Evolutionary conservation across 2,329 filamentous ascomycete species (phyloP).

Genomic region (Macrophomina tecta): DNA sequence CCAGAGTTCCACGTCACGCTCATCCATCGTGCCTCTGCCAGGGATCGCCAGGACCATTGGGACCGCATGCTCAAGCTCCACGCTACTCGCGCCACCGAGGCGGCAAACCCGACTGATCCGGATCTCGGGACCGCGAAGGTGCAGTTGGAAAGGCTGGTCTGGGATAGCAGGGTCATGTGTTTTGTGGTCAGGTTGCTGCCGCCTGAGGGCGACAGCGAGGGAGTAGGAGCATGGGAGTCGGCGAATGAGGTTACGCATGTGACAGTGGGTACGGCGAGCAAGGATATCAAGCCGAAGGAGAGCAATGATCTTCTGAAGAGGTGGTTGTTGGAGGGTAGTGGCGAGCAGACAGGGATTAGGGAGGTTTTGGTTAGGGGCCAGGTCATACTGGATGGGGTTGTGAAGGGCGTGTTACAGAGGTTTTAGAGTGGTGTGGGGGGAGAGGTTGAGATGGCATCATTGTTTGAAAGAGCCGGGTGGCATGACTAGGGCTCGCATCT

Average conservation of each 20-base stretch:
- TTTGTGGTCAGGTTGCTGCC: slow-evolving; percentile 72
- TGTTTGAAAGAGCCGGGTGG: background rate
- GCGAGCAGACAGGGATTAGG: slow-evolving; percentile 57
- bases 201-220: slow-evolving; percentile 34
- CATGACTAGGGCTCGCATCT: background rate
- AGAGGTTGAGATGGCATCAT: background rate
- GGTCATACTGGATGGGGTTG: slow-evolving; percentile 61
- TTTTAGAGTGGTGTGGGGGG: background rate
- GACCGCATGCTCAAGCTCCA: slow-evolving; percentile 70
- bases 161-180: slow-evolving; percentile 86
- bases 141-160: slow-evolving; percentile 73
- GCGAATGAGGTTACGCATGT: slow-evolving; percentile 83
- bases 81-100: slow-evolving; percentile 42
- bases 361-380: slow-evolving; percentile 62
- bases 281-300: slow-evolving; percentile 85
- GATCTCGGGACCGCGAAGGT: slow-evolving; percentile 69
- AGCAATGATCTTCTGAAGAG: slow-evolving; percentile 81
- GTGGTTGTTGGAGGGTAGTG: slow-evolving; percentile 72
- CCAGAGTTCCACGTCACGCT: slow-evolving; percentile 91
- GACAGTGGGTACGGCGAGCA: slow-evolving; percentile 81
- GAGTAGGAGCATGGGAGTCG: slow-evolving; percentile 60
- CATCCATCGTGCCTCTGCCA: slow-evolving; percentile 75
- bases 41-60: slow-evolving; percentile 74
- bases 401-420: slow-evolving; percentile 50
- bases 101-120: slow-evolving; percentile 49